phyloP scores from a whole-genome alignment of 768 basidiomycete genomes.

The Auriscalpium microsporum region DNA sequence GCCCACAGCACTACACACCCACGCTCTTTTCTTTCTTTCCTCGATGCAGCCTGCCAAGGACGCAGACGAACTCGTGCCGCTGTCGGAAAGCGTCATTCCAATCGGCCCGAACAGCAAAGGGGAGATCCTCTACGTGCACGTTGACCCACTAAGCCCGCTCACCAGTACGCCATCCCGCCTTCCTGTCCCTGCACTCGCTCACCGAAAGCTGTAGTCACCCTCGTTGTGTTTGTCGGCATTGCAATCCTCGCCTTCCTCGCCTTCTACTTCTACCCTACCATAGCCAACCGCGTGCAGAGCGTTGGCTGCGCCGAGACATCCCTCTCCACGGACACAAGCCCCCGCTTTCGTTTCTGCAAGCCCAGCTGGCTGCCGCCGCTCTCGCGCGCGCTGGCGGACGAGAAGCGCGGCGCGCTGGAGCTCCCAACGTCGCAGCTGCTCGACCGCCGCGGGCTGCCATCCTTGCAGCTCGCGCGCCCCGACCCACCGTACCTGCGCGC shows the following conservation, averaged over 20 bases:
- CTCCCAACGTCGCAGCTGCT: constrained; percentile 3
- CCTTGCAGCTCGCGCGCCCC: constrained; percentile 8
- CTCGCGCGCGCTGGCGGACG: constrained; percentile 2
- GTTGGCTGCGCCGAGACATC: background rate
- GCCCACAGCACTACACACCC: background rate
- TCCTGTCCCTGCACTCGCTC: background rate
- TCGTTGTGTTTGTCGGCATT: background rate
- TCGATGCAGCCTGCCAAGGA: background rate
- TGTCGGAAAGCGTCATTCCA: background rate
- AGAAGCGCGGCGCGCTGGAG: background rate
- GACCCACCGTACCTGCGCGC: background rate
- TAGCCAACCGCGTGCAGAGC: background rate
- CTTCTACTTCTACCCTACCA: constrained; percentile 9
- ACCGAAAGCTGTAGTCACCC: background rate
- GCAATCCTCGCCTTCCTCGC: constrained; percentile 5
- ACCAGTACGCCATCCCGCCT: background rate
- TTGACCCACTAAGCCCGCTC: constrained; percentile 6
- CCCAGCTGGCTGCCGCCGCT: background rate
- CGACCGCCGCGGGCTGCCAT: constrained; percentile 3
- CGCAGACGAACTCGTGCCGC: background rate
- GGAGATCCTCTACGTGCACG: constrained; percentile 1
- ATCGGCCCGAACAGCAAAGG: background rate
- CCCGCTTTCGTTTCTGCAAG: background rate
- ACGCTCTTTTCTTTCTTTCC: background rate
- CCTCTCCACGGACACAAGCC: background rate